These are phyloP conservation scores for Nitzschia palea DNA, from an alignment of 108 stramenopile genomes.

Conservation along the genomic window DNA sequence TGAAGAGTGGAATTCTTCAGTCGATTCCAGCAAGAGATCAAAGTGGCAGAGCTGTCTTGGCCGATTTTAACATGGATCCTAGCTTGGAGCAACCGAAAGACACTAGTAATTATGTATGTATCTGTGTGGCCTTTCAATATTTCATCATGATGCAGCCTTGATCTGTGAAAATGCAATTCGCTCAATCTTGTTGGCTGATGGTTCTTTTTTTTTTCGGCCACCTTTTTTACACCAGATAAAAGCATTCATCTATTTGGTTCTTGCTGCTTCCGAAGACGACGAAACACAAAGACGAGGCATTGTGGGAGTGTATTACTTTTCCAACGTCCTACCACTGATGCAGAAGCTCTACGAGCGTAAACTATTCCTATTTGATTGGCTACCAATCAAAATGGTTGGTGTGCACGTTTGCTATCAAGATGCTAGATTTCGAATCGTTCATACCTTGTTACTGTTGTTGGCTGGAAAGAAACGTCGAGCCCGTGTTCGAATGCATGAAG, in stretches of 20 bases:
- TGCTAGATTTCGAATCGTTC: neutral
- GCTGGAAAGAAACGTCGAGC: neutral
- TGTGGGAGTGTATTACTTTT: constrained; percentile 4
- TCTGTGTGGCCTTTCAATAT: too few relatives aligned
- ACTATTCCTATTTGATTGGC: neutral
- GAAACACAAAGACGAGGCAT: constrained; percentile 13
- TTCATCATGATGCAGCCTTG: neutral
- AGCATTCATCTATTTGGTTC: neutral
- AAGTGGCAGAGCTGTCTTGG: constrained; percentile 21
- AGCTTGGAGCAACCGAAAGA: neutral
- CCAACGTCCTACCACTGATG: neutral
- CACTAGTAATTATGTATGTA: constrained; percentile 4
- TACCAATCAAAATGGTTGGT: constrained; percentile 1
- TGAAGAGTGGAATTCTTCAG: constrained; percentile 10
- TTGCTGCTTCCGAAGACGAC: constrained; percentile 6
- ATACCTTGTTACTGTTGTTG: neutral
- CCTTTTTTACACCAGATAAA: neutral
- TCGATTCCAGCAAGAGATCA: constrained; percentile 26
- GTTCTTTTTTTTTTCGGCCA: neutral
- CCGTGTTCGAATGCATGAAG: constrained; percentile 6
- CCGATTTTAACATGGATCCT: constrained; percentile 9
- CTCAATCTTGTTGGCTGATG: neutral
- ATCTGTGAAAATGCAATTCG: too few relatives aligned
- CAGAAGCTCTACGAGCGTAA: neutral
- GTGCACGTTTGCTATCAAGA: constrained; percentile 15